Base-by-base conservation (phyloP, 164 flowering plant genomes). In the Protea cynaroides region DNA sequence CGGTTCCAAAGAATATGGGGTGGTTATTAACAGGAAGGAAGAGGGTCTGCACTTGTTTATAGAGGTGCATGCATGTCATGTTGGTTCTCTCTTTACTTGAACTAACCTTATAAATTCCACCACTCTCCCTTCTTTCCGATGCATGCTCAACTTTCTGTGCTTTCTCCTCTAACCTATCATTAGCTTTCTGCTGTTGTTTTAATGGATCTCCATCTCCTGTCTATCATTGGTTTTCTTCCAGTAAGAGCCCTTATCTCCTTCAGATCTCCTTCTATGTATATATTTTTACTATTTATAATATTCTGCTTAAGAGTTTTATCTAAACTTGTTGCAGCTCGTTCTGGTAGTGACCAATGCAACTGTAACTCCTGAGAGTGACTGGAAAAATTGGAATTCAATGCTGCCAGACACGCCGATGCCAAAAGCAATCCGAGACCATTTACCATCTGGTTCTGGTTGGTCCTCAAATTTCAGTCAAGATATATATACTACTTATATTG, bases 371-470 rank as follows among this genome's bases (percentile, higher is more conserved):
- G 76, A 73, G 61, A n/a, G n/a, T n/a, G 63, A 37, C 25, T 81
- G n/a, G n/a, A n/a, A n/a, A n/a, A n/a, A 78, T 65, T 81, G 81
- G 81, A 53, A 78, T 13, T 58, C 61, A 15, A 57, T 68, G 69
- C 47, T 81, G 62, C 81, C 81, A 13, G 61, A 76, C 59, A 78
- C 77, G 49, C 77, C 70, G 7, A 76, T 81, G 72, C 84, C 81
- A 4, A 59, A 69, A 67, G 65, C 75, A 9, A 51, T 78, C 24
- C 72, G 36, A 14, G 67, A 71, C 25, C 70, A 63, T 46, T 71
- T 78, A 61, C 24, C n/a, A 15, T 66, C 78, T 29, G 74, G 80
- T 65, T 62, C 53, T 23, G 18, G 18, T 44, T 10, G 55, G 19
- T 15, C 15, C 17, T 9, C 51, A 4, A 2, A 17, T 14, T 10